phyloP scores from a whole-genome alignment of 352 stramenopile species.

The Globisporangium irregulare region DNA sequence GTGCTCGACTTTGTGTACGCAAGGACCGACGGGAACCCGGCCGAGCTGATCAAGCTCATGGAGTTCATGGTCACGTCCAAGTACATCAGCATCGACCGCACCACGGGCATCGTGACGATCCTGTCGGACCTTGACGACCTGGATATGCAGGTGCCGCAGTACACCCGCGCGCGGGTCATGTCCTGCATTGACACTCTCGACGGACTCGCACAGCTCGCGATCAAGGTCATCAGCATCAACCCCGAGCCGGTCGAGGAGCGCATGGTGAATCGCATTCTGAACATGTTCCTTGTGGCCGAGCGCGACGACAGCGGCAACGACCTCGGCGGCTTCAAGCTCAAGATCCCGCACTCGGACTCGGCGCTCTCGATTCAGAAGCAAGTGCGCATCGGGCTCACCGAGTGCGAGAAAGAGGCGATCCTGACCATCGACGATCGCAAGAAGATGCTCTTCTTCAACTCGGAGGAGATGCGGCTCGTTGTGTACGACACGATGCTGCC shows the following conservation, averaged over 20 bases:
- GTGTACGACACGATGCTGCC: constrained; percentile 68
- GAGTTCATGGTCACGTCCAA: constrained; percentile 64
- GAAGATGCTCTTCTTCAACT: constrained; percentile 65
- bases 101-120: constrained; percentile 52
- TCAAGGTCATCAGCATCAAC: constrained; percentile 69
- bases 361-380: constrained; percentile 43
- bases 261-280: constrained; percentile 56
- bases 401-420: constrained; percentile 34
- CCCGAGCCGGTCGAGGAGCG: constrained; percentile 58
- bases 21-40: constrained; percentile 63
- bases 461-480: constrained; percentile 56
- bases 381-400: constrained; percentile 33
- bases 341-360: constrained; percentile 35
- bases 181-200: constrained; percentile 57
- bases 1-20: constrained; percentile 71
- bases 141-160: constrained; percentile 69
- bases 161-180: constrained; percentile 72
- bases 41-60: constrained; percentile 64
- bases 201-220: constrained; percentile 48
- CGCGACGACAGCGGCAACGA: constrained; percentile 35
- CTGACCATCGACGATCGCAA: constrained; percentile 49
- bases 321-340: constrained; percentile 29
- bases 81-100: constrained; percentile 54
- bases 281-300: constrained; percentile 34
- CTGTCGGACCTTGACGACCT: constrained; percentile 71